Evolutionary conservation across 208 protist species (phyloP).

Genomic region (Leishmania tropica): DNA sequence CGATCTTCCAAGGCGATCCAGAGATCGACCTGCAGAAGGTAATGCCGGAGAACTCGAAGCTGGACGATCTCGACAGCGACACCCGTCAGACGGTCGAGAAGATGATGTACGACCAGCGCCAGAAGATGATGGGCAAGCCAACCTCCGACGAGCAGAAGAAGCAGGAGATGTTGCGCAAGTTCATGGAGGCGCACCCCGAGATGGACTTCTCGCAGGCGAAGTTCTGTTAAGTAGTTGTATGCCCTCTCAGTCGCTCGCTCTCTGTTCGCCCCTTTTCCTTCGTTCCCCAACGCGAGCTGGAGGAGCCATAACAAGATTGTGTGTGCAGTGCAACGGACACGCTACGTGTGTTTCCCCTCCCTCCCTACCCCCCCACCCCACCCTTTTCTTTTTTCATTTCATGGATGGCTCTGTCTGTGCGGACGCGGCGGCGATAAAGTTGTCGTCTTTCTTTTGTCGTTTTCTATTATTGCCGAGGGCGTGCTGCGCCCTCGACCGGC

Average conservation of each 20-base stretch:
- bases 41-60: slow-evolving; percentile 94
- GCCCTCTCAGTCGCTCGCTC: slow-evolving; percentile 1
- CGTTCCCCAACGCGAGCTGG: not conserved
- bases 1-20: slow-evolving; percentile 80
- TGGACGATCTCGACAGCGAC: slow-evolving; percentile 94
- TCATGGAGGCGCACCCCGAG: slow-evolving; percentile 95
- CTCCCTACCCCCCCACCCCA: not conserved
- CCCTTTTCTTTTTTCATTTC: not conserved
- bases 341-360: not conserved
- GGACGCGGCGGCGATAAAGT: not conserved
- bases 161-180: slow-evolving; percentile 93
- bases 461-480: not conserved
- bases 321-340: not conserved
- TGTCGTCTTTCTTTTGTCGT: not conserved
- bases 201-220: slow-evolving; percentile 97
- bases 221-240: slow-evolving; percentile 64
- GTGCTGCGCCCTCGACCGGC: too few relatives aligned
- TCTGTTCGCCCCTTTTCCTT: not conserved
- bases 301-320: not conserved
- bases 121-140: slow-evolving; percentile 94
- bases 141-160: slow-evolving; percentile 95
- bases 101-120: slow-evolving; percentile 97
- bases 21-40: slow-evolving; percentile 95
- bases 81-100: slow-evolving; percentile 96
- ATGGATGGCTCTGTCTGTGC: not conserved